Evolutionary conservation across 768 basidiomycete species (phyloP).

Genomic region (Mycena capillaripes): DNA sequence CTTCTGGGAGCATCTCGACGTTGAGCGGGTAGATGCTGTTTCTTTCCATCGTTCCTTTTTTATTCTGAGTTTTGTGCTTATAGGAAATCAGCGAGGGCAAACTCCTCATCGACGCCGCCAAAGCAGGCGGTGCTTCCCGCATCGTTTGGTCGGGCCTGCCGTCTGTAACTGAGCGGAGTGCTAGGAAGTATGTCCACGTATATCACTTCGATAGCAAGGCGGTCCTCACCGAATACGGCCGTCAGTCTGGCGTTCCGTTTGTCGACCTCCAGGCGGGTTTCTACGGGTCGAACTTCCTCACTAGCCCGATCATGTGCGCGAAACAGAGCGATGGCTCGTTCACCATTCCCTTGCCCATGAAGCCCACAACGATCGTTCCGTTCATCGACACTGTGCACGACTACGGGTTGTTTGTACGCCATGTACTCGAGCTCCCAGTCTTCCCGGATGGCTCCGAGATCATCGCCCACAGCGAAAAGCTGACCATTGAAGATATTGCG

Average conservation of each 20-base stretch:
- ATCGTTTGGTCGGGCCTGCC: conserved; percentile 14
- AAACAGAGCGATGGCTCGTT: background rate
- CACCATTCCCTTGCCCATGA: background rate
- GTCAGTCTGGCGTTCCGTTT: conserved; percentile 16
- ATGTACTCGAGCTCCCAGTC: background rate
- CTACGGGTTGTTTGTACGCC: conserved; percentile 23
- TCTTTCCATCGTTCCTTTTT: no score
- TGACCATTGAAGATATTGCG: background rate
- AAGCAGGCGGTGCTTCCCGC: background rate
- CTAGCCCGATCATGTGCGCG: background rate
- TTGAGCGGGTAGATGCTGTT: background rate
- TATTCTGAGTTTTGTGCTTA: no score
- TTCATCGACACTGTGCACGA: conserved; percentile 19
- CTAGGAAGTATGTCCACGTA: background rate
- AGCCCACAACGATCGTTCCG: background rate
- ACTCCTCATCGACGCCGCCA: conserved; percentile 10
- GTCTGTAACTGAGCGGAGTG: background rate
- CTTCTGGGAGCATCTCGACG: conserved; percentile 18
- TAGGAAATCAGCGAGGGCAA: conserved; percentile 17
- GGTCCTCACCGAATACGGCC: background rate
- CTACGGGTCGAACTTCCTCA: background rate
- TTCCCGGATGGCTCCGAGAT: background rate
- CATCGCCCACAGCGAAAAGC: background rate
- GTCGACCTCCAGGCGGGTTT: conserved; percentile 9
- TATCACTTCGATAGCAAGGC: conserved; percentile 10